A percentile compares a stretch with the other conserved stretches of the same genome.
These are phyloP conservation scores for Salix caprea DNA, from an alignment of 345 rosid genomes.

Conservation along the genomic window DNA sequence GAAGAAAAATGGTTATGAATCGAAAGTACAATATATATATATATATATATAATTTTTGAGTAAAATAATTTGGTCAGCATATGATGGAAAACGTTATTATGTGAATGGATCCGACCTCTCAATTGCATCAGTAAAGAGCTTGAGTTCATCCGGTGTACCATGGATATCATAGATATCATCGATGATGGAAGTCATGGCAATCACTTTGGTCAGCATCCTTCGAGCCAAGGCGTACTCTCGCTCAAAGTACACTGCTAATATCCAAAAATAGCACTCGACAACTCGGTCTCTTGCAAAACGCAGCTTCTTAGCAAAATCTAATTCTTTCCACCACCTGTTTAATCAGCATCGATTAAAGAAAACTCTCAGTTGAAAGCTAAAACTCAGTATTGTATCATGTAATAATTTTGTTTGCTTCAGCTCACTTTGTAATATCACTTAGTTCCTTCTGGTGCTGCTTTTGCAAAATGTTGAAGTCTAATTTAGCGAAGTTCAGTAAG, in stretches of 20 bases:
- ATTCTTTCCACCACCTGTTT: conserved; percentile 30
- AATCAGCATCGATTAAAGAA: neutral
- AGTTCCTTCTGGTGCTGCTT: conserved; percentile 23
- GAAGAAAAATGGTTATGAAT: too few species aligned
- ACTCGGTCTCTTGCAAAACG: conserved; percentile 27
- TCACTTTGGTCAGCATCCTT: conserved; percentile 10
- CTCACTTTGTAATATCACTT: conserved; percentile 11
- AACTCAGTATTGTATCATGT: too few species aligned
- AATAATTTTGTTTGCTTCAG: too few species aligned
- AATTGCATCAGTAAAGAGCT: conserved; percentile 17
- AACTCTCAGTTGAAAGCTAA: neutral
- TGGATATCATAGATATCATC: conserved; percentile 27
- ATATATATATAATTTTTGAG: too few species aligned
- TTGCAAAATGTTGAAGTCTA: conserved; percentile 33
- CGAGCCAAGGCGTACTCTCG: conserved; percentile 16
- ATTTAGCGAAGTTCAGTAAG: conserved; percentile 29
- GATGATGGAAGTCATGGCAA: neutral
- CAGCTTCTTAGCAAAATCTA: conserved; percentile 20
- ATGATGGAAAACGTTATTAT: too few species aligned
- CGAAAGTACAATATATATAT: too few species aligned
- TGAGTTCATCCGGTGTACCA: conserved; percentile 23
- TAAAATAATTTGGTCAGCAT: too few species aligned
- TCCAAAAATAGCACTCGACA: conserved; percentile 25
- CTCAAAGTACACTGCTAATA: conserved; percentile 16
- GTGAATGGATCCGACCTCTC: conserved; percentile 8